A percentile compares a stretch with the other conserved stretches of the same genome.
Evolutionary conservation across 2,329 filamentous ascomycete genomes (phyloP).

Genomic region (Nannizzia gypsea): DNA sequence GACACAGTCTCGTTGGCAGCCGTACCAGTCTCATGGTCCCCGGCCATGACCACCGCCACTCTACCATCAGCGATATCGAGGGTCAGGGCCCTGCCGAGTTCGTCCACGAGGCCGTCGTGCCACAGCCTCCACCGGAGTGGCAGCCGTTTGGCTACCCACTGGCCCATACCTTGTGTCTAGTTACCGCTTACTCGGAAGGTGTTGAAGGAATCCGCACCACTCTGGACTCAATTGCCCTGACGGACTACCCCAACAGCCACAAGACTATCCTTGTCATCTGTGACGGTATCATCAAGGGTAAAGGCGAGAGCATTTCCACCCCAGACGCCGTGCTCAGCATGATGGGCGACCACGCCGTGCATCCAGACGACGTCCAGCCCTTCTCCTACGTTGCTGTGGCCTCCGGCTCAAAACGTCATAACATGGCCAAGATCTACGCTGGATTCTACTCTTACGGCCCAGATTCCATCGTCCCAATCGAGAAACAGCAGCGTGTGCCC

Average conservation of each 20-base stretch:
- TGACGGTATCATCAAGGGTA: conserved; percentile 93
- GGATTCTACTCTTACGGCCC: conserved; percentile 96
- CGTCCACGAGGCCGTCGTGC: conserved; percentile 89
- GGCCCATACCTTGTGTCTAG: conserved; percentile 84
- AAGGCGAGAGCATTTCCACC: conserved; percentile 75
- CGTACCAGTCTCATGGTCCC: conserved; percentile 51
- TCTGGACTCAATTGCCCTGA: conserved; percentile 89
- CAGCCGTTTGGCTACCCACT: conserved; percentile 93
- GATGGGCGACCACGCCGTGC: conserved; percentile 82
- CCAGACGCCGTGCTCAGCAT: conserved; percentile 83
- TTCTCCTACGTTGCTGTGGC: conserved; percentile 97
- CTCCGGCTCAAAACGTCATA: conserved; percentile 92
- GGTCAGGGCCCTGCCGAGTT: conserved; percentile 80
- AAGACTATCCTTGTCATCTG: conserved; percentile 94
- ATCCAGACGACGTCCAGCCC: conserved; percentile 68
- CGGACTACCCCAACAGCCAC: conserved; percentile 98
- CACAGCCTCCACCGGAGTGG: conserved; percentile 92
- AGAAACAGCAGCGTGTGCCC: conserved; percentile 91
- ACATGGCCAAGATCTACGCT: conserved; percentile 97
- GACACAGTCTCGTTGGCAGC: conserved; percentile 31
- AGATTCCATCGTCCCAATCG: conserved; percentile 62
- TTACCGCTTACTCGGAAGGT: conserved; percentile 95
- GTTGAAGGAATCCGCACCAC: conserved; percentile 86
- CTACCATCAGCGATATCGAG: conserved; percentile 50
- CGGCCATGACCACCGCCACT: conserved; percentile 41